A percentile compares a stretch with the other conserved stretches of the same genome.
These are phyloP conservation scores for Gentiana dahurica DNA, from an alignment of 257 asterid genomes.

Conservation along the genomic window DNA sequence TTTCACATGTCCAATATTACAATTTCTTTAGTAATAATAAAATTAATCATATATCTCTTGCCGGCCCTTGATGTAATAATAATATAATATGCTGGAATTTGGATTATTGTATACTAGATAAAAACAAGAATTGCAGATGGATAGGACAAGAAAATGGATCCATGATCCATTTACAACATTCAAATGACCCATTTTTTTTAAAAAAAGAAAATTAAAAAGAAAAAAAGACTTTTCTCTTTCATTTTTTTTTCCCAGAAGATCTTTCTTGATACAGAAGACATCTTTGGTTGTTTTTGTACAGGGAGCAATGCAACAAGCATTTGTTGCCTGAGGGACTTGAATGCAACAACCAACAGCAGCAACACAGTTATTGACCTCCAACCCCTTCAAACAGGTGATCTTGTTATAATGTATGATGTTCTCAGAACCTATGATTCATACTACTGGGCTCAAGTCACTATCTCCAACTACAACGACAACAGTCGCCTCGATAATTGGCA, in stretches of 20 bases:
- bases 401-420: slow-evolving; percentile 53
- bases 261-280: no score
- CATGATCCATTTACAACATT: neutral
- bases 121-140: no score
- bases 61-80: neutral
- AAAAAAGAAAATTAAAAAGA: neutral
- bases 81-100: neutral
- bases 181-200: neutral
- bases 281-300: slow-evolving; percentile 6
- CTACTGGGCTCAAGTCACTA: slow-evolving; percentile 52
- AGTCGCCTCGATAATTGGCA: slow-evolving; percentile 50
- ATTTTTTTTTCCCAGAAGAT: neutral
- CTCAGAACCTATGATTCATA: slow-evolving; percentile 24
- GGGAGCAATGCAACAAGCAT: slow-evolving; percentile 22
- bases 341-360: slow-evolving; percentile 21
- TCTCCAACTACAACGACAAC: slow-evolving; percentile 40
- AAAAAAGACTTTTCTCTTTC: neutral
- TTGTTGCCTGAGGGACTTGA: slow-evolving; percentile 36
- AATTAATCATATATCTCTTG: neutral
- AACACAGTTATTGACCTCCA: slow-evolving; percentile 6
- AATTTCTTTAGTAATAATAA: no score
- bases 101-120: no score
- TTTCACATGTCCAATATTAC: no score
- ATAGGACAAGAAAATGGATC: no score
- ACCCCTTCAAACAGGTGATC: slow-evolving; percentile 39